Base-by-base conservation (phyloP, 495 filamentous ascomycete species). In the Chlorociboria aeruginascens region DNA sequence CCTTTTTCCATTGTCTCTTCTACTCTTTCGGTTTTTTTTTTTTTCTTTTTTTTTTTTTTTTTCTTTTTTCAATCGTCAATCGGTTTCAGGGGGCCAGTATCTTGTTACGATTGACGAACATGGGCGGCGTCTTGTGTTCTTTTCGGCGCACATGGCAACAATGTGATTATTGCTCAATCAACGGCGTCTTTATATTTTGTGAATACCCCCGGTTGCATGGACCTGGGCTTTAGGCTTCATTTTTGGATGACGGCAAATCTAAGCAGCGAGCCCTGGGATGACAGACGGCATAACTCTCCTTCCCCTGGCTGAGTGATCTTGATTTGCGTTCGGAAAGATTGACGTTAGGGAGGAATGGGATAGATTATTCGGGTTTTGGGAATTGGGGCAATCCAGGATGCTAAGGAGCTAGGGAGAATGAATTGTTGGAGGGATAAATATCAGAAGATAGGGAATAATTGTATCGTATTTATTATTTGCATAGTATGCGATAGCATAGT, bases 221-320 rank as follows among this genome's bases (percentile, higher is more conserved):
- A 32, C 42, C 30, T 44, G 42, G 42, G 29, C 42, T 44, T 44
- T 44, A 4, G 36, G 36, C 36, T 39, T 39, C 36, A 8, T 39
- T 39, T 39, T 39, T 16, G 8, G 36, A 20, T 9, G 9, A 9
- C 20, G 37, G 37, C 13, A 6, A 36, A 14, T 36, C 13, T 36
- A 14, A 36, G 10, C 13, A 14, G 34, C 34, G 34, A 14, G 34
- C 34, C 34, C 34, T 14, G 34, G 34, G 13, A 36, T 36, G 34
- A 36, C 34, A 36, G 20, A 25, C 20, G 2, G 20, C 20, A 25
- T 4, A 4, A 25, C 20, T 25, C 20, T 4, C 4, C 20, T 25
- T 25, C 20, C 4, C 20, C 20, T 25, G 20, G 20, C 20, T 4
- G 20, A 4, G 20, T 25, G 1, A 25, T 25, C 20, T 39, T n/a